Conservation (phyloP, 2,329 filamentous ascomycete genomes). For the Chlorencoelia australis region DNA sequence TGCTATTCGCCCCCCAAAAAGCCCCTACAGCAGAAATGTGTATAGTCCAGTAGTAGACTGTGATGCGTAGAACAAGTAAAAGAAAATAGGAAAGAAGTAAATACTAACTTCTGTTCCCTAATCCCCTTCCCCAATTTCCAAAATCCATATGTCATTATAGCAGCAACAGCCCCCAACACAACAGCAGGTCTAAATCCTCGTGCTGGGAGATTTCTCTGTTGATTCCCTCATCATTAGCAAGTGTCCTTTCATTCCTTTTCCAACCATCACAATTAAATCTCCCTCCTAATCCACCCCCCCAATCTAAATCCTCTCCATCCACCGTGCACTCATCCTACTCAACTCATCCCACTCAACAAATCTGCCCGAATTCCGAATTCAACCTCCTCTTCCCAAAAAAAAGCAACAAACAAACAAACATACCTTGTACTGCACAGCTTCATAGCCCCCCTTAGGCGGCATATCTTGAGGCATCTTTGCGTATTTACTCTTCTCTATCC, state of each 20-base stretch:
- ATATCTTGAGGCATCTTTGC: slow-evolving; percentile 89
- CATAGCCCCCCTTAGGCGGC: slow-evolving; percentile 90
- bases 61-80: no score
- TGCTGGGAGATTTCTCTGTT: slow-evolving; percentile 79
- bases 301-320: no score
- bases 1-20: no score
- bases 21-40: no score
- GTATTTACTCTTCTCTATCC: neutral
- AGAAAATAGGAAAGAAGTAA: neutral
- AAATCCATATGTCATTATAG: slow-evolving; percentile 82
- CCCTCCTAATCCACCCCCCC: no score
- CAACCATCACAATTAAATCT: no score
- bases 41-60: neutral
- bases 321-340: no score
- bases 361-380: no score
- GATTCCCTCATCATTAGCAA: neutral
- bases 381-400: neutral
- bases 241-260: neutral
- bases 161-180: slow-evolving; percentile 66
- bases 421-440: slow-evolving; percentile 94
- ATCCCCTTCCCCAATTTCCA: slow-evolving; percentile 76
- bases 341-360: no score
- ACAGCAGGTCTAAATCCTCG: slow-evolving; percentile 79
- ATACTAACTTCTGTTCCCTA: slow-evolving; percentile 76
- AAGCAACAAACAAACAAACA: slow-evolving; percentile 26